Evolutionary conservation across 306 rosid species (phyloP).

Genomic region (Carpinus fangiana): DNA sequence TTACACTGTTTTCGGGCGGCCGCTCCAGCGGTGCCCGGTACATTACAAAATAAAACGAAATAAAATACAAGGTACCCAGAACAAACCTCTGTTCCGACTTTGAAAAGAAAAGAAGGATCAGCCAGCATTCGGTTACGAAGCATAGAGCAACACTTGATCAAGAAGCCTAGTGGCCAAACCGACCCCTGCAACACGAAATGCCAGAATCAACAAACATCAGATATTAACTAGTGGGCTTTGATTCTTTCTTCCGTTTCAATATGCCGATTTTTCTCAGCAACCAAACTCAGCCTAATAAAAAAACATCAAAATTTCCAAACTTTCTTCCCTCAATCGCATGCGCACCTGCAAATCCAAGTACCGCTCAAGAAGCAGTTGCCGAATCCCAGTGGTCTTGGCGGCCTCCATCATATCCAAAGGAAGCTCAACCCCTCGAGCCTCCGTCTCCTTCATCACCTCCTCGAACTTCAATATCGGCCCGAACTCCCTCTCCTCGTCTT

Average conservation of each 20-base stretch:
- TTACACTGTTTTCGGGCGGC: too few relatives aligned
- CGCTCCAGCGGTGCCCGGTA: too few relatives aligned
- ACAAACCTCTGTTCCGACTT: conserved; percentile 91
- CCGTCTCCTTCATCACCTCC: conserved; percentile 68
- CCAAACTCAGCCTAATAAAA: conserved; percentile 1
- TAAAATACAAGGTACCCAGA: not conserved
- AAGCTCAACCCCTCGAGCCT: conserved; percentile 59
- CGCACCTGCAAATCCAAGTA: conserved; percentile 70
- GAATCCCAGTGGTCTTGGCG: conserved; percentile 62
- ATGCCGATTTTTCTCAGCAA: conserved; percentile 2
- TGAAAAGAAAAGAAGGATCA: conserved; percentile 89
- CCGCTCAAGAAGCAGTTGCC: conserved; percentile 68
- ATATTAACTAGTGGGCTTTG: not conserved
- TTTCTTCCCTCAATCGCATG: not conserved
- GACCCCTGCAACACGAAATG: conserved; percentile 55
- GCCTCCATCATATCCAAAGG: conserved; percentile 84
- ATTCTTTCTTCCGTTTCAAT: not conserved
- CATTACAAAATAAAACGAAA: not conserved
- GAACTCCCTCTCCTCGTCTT: conserved; percentile 60
- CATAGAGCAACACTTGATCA: conserved; percentile 74
- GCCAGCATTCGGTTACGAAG: conserved; percentile 86
- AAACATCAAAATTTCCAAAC: conserved; percentile 2
- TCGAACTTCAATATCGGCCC: conserved; percentile 68
- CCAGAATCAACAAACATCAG: conserved; percentile 9
- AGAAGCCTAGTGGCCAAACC: conserved; percentile 60